Evolutionary conservation across 2,329 filamentous ascomycete species (phyloP).

Genomic region (Helotiales sp.): DNA sequence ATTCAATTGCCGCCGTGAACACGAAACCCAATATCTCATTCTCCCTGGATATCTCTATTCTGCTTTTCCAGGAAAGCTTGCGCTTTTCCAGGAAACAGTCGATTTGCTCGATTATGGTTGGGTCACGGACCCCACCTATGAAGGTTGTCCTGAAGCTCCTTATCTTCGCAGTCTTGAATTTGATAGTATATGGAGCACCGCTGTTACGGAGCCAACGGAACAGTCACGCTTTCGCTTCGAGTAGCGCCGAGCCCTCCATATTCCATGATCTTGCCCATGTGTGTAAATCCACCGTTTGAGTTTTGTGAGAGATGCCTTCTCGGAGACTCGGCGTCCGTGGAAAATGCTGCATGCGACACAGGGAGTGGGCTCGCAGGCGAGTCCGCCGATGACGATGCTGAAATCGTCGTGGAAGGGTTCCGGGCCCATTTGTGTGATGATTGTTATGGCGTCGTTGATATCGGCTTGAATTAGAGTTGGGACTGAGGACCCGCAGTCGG

Average conservation of each 20-base stretch:
- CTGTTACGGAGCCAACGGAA: slow-evolving; percentile 40
- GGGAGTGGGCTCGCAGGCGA: background rate
- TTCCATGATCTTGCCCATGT: background rate
- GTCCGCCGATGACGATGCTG: background rate
- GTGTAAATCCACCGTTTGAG: background rate
- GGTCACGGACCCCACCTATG: slow-evolving; percentile 53
- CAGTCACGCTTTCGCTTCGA: background rate
- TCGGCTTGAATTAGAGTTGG: background rate
- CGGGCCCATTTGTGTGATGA: background rate
- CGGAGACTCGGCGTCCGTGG: background rate
- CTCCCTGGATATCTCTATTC: background rate
- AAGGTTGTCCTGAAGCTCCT: slow-evolving; percentile 52
- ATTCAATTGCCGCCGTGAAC: slow-evolving; percentile 46
- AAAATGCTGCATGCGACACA: background rate
- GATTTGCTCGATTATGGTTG: slow-evolving; percentile 51
- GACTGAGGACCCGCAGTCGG: background rate
- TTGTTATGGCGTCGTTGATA: background rate
- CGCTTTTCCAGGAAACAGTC: slow-evolving; percentile 45
- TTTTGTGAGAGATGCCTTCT: background rate
- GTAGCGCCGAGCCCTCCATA: background rate
- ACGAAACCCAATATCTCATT: slow-evolving; percentile 49
- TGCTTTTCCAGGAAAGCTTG: background rate
- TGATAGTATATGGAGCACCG: slow-evolving; percentile 50
- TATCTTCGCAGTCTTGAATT: slow-evolving; percentile 53
- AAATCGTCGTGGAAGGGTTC: background rate